Conservation (phyloP, 768 basidiomycete species). For the Tremella fuciformis region DNA sequence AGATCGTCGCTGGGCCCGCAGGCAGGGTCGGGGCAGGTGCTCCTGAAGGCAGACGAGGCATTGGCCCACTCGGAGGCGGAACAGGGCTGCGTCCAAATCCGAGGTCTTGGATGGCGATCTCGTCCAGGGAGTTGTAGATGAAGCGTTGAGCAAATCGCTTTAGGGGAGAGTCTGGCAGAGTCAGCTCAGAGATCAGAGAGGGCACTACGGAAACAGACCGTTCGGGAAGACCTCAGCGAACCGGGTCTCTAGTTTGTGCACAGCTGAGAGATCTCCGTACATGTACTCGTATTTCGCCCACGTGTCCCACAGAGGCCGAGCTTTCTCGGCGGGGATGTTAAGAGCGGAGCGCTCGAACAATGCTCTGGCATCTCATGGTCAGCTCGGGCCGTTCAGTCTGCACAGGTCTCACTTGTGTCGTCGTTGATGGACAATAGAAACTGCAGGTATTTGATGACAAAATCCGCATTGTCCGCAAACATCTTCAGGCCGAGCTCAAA, state of each 20-base stretch:
- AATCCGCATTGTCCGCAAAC: slow-evolving; percentile 78
- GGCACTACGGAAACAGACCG: slow-evolving; percentile 57
- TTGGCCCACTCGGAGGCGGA: slow-evolving; percentile 17
- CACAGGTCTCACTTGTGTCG: slow-evolving; percentile 86
- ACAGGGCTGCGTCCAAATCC: slow-evolving; percentile 61
- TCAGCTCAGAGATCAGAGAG: background rate
- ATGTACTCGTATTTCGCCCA: slow-evolving; percentile 96
- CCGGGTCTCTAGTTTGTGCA: slow-evolving; percentile 82
- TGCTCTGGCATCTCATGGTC: slow-evolving; percentile 77
- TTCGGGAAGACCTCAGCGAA: slow-evolving; percentile 82
- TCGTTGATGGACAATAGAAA: slow-evolving; percentile 95
- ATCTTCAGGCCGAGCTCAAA: slow-evolving; percentile 88
- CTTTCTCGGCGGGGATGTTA: slow-evolving; percentile 72
- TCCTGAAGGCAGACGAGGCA: slow-evolving; percentile 1
- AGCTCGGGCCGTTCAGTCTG: too few relatives aligned
- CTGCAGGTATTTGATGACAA: slow-evolving; percentile 80
- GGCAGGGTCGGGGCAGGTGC: slow-evolving; percentile 11
- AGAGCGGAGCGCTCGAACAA: slow-evolving; percentile 85
- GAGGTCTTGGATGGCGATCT: slow-evolving; percentile 82
- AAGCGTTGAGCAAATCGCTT: slow-evolving; percentile 81
- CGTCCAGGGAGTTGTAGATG: slow-evolving; percentile 76
- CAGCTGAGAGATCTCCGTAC: slow-evolving; percentile 84
- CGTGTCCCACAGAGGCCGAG: slow-evolving; percentile 86
- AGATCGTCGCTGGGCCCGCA: slow-evolving; percentile 14
- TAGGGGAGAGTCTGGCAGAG: slow-evolving; percentile 72